These are phyloP conservation scores for Yamadazyma blattariae DNA, from an alignment of 1,139 yeast species.

Conservation along the genomic window DNA sequence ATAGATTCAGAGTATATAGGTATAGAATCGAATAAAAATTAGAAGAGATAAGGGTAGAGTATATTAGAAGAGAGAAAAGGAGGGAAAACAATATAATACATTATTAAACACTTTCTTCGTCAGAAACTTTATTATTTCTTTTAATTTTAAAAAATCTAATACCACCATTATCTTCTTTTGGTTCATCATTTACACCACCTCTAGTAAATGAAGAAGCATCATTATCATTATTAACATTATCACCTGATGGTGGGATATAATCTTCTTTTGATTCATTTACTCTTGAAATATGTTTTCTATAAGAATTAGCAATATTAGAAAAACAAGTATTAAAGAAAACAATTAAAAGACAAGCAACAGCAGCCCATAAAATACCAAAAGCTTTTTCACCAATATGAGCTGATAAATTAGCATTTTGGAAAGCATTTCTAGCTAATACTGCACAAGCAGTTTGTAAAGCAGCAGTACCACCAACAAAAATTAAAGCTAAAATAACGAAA, in stretches of 20 bases:
- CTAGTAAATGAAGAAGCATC: conserved; percentile 50
- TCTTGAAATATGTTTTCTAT: conserved; percentile 41
- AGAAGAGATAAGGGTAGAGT: too few species aligned
- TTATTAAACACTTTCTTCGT: conserved; percentile 57
- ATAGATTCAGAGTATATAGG: too few species aligned
- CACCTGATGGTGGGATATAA: conserved; percentile 7
- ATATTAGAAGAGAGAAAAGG: too few species aligned
- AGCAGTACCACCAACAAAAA: conserved; percentile 59
- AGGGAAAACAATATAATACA: not conserved
- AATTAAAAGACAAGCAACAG: conserved; percentile 51
- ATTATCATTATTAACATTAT: conserved; percentile 17
- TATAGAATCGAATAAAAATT: too few species aligned
- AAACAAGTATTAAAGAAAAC: conserved; percentile 57
- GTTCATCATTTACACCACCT: conserved; percentile 23
- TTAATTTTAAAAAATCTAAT: conserved; percentile 76
- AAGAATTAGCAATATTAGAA: conserved; percentile 47
- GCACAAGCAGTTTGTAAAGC: conserved; percentile 65
- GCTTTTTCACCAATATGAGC: conserved; percentile 56
- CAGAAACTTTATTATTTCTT: conserved; percentile 59
- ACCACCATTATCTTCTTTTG: conserved; percentile 48
- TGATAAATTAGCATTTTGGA: conserved; percentile 38
- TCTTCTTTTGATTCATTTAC: conserved; percentile 25
- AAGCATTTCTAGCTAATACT: conserved; percentile 65
- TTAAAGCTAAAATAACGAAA: conserved; percentile 49
- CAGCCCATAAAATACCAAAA: conserved; percentile 69